Conservation (phyloP, 768 basidiomycete genomes). For the Phlegmacium glaucopus region DNA sequence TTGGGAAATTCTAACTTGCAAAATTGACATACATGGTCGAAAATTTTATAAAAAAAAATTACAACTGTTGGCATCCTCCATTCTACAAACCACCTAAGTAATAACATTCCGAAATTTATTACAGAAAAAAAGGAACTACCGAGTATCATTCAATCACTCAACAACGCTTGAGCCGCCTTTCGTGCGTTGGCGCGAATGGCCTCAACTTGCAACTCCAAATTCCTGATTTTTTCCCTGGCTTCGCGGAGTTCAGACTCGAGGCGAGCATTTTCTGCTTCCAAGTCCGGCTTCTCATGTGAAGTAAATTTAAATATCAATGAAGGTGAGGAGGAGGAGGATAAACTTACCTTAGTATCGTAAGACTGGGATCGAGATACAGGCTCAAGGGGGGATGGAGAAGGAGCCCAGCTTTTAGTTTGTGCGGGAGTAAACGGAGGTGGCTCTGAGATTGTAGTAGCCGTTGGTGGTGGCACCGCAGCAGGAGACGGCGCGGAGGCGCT, state of each 20-base stretch:
- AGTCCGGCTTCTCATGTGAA: conserved; percentile 8
- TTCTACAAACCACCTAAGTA: too few species aligned
- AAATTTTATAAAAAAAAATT: too few species aligned
- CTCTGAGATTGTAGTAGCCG: conserved; percentile 8
- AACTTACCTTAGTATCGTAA: conserved; percentile 16
- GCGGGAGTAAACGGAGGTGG: conserved; percentile 9
- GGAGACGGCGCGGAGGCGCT: conserved; percentile 23
- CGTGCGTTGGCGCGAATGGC: conserved; percentile 68
- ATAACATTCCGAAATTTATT: too few species aligned
- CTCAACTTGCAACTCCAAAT: conserved; percentile 82
- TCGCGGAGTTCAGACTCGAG: conserved; percentile 71
- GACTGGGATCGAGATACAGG: conserved; percentile 16
- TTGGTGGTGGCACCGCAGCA: conserved; percentile 11
- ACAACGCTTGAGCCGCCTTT: conserved; percentile 67
- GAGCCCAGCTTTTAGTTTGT: conserved; percentile 13
- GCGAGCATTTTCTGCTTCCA: conserved; percentile 57
- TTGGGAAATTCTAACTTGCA: too few species aligned
- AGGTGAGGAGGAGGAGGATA: not conserved
- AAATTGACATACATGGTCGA: too few species aligned
- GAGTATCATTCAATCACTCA: conserved; percentile 22
- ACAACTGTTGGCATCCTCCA: not conserved
- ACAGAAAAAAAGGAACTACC: not conserved
- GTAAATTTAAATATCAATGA: not conserved
- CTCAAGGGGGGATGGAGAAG: not conserved
- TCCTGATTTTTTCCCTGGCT: conserved; percentile 77